phyloP scores from a whole-genome alignment of 1,284 basidiomycete species.

The Ganoderma sp. region DNA sequence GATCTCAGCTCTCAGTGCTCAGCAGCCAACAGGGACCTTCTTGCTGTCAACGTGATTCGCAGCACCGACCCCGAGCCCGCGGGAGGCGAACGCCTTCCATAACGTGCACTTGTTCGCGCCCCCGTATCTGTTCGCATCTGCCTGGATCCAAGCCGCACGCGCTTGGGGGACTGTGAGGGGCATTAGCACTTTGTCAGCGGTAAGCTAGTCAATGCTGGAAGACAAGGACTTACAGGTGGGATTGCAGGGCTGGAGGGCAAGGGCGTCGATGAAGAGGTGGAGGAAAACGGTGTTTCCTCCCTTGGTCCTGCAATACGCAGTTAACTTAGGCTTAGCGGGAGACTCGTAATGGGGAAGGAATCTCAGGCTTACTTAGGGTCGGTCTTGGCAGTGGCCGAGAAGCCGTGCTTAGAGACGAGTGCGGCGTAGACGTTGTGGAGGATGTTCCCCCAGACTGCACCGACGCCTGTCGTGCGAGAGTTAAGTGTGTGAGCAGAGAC shows the following conservation, averaged over 20 bases:
- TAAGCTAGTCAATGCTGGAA: too few species aligned
- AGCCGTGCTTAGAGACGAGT: conserved; percentile 51
- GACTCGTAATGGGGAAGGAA: conserved; percentile 3
- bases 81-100: too few species aligned
- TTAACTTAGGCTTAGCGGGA: too few species aligned
- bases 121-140: too few species aligned
- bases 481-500: too few species aligned
- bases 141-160: conserved; percentile 52
- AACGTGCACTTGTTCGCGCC: too few species aligned
- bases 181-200: background rate
- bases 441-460: conserved; percentile 59
- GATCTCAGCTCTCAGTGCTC: too few species aligned
- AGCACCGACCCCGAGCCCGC: too few species aligned
- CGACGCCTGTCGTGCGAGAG: conserved; percentile 44
- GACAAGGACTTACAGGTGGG: conserved; percentile 43
- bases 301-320: conserved; percentile 29
- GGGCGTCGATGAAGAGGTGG: conserved; percentile 55
- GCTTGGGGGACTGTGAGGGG: conserved; percentile 37
- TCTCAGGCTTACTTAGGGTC: conserved; percentile 33
- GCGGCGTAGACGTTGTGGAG: conserved; percentile 58
- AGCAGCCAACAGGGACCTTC: too few species aligned
- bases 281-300: conserved; percentile 57
- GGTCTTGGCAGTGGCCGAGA: conserved; percentile 44
- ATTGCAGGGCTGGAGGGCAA: conserved; percentile 57
- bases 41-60: too few species aligned